A percentile compares a stretch with the other conserved stretches of the same genome.
These are phyloP conservation scores for Colletotrichum eleusines DNA, from an alignment of 2,329 filamentous ascomycete genomes.

Conservation along the genomic window DNA sequence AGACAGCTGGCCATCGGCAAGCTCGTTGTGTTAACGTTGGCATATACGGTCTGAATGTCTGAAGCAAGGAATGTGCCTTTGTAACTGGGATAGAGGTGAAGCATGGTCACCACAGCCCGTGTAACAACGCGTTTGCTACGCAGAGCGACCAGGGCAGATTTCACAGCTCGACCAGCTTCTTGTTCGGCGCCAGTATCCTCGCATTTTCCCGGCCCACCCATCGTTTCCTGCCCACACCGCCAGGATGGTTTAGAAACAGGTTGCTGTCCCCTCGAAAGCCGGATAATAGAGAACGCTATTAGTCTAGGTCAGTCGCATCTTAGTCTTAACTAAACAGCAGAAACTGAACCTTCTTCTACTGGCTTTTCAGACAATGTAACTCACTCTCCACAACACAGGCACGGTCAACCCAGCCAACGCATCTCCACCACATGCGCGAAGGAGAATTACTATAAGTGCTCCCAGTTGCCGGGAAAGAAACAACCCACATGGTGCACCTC, in stretches of 20 bases:
- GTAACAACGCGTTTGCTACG: not conserved
- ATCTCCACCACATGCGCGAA: conserved; percentile 6
- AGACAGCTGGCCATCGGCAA: not conserved
- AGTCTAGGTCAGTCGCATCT: not conserved
- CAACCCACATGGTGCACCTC: not conserved
- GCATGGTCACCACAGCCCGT: not conserved
- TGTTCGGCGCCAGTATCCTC: not conserved
- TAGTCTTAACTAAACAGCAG: too few species aligned
- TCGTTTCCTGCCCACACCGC: not conserved
- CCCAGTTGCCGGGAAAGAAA: not conserved
- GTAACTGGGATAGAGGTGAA: not conserved
- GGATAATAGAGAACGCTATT: not conserved
- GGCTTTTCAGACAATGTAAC: not conserved
- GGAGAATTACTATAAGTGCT: not conserved
- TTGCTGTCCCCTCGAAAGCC: not conserved
- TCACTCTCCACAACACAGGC: not conserved
- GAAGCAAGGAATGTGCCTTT: not conserved
- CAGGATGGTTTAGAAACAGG: not conserved
- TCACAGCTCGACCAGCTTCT: not conserved
- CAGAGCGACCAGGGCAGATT: not conserved
- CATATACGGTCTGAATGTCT: not conserved
- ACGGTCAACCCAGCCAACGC: not conserved
- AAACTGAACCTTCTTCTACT: not conserved
- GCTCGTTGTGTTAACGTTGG: not conserved
- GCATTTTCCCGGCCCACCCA: not conserved